Evolutionary conservation across 495 filamentous ascomycete genomes (phyloP), one percentile per base, ranked within the genome.

Genomic region (Penicillium tannophilum): DNA sequence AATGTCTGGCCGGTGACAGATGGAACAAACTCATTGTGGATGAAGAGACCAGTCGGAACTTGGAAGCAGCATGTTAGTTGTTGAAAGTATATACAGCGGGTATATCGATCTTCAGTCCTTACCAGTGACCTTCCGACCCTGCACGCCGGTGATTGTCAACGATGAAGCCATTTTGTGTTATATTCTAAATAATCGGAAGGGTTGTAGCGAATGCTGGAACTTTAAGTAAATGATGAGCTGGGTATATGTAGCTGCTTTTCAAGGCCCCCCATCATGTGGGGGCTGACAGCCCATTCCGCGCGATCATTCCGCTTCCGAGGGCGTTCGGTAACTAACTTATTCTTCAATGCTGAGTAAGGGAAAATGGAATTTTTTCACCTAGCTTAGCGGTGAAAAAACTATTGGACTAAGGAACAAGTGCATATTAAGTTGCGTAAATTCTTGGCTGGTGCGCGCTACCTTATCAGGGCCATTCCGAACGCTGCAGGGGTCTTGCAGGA

Each of bases 11-110:
- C 60, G 1, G 56, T 64, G 0, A 35, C 52, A 1, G 68, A 66
- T 12, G 60, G 48, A 4, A 66, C 51, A 49, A 73, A 77, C 60
- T 76, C 62, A 61, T 75, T 77, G 62, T 76, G 63, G 54, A 78
- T 76, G 50, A 78, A 77, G 0, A 76, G 64, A 11, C 73, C 70
- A 1, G 67, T 71, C 14, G 65, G 66, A 56, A 63, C 65, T 67
- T 6, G 39, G 2, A 41, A 41, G 28, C 8, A 19, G n/a, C 20
- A 11, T 30, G 31, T 41, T 31, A 31, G 55, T 6, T 23, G n/a
- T 31, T 24, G n/a, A 39, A 16, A 9, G 4, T 12, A n/a, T 17
- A 6, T 41, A 23, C 16, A 4, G 39, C 39, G 14, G 14, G 14
- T 11, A 20, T 12, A 7, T 23, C 31, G 1, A 11, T 41, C 6